Evolutionary conservation across 208 protist species (phyloP).

Genomic region (Phytomonas serpens): DNA sequence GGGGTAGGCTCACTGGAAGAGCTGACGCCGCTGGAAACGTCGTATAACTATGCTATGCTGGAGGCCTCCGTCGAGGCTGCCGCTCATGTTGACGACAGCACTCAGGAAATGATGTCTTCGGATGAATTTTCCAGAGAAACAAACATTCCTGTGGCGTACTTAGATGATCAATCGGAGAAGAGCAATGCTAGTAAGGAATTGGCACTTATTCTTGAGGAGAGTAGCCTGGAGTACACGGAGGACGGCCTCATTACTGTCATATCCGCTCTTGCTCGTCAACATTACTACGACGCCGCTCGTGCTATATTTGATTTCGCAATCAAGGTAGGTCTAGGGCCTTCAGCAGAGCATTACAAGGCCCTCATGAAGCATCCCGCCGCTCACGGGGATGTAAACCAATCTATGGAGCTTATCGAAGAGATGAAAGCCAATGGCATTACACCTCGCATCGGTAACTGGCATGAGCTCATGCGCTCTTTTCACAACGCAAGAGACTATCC

Average conservation of each 20-base stretch:
- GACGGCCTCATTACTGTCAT: conserved; percentile 67
- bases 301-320: conserved; percentile 70
- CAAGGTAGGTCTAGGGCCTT: conserved; percentile 59
- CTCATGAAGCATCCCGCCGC: conserved; percentile 68
- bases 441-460: conserved; percentile 87
- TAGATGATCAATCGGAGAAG: conserved; percentile 73
- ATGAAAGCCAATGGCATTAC: conserved; percentile 84
- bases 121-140: conserved; percentile 38
- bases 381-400: conserved; percentile 51
- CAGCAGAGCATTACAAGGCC: conserved; percentile 73
- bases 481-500: conserved; percentile 75
- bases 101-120: conserved; percentile 20
- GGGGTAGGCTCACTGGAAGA: not conserved
- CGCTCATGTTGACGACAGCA: not conserved
- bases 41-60: conserved; percentile 31
- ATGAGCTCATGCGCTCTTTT: conserved; percentile 85
- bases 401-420: conserved; percentile 78
- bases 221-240: conserved; percentile 73
- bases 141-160: conserved; percentile 72
- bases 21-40: conserved; percentile 5
- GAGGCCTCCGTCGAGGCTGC: conserved; percentile 23
- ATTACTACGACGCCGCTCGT: conserved; percentile 49
- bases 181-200: conserved; percentile 75
- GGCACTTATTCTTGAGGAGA: conserved; percentile 39
- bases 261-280: conserved; percentile 48